Base-by-base conservation (phyloP, 768 basidiomycete genomes). In the Neoboletus subvelutipes region DNA sequence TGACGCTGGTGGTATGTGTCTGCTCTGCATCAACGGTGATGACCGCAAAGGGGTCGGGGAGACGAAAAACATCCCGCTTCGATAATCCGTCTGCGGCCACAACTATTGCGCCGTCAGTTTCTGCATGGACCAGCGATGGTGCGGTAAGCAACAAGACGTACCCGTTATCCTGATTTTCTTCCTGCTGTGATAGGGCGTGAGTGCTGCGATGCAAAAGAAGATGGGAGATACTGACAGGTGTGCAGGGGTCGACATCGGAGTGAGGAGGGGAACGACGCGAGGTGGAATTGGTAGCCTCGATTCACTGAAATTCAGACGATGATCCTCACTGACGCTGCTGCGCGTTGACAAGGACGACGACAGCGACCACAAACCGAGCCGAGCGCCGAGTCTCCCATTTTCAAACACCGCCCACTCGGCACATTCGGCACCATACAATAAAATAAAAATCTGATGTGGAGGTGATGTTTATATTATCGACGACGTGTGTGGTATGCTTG, bases 11-110 rank as follows among this genome's bases (percentile, higher is more conserved):
- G 1, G 96, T 96, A 64, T 93, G 90, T 0, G 95, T 98, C 74
- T 98, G 95, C 72, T 97, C 94, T 4, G 94, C 93, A 64, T 99
- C 97, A 42, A 98, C 94, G 22, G 96, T 98, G 72, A 99, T 90
- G 67, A 99, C 94, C 6, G 97, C 96, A 71, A 98, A 98, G 5
- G 97, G 96, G 74, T 98, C 95, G 4, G 96, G 97, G 7, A 98
- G 86, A 51, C 95, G 86, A 71, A 97, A 94, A 52, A 96, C 93
- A 78, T 97, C 94, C 55, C 94, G 90, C 77, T 96, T 97, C 46
- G 89, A 89, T 20, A 97, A 77, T 15, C 90, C 90, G 76, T 97
- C 94, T 45, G 94, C 97, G 54, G 97, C 96, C 60, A 99, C 94
- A 60, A 95, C 94, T 97, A 65, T 31, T 4, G 55, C 50, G 54